Conservation (phyloP, 1,284 basidiomycete species). For the Leucoagaricus sp. region DNA sequence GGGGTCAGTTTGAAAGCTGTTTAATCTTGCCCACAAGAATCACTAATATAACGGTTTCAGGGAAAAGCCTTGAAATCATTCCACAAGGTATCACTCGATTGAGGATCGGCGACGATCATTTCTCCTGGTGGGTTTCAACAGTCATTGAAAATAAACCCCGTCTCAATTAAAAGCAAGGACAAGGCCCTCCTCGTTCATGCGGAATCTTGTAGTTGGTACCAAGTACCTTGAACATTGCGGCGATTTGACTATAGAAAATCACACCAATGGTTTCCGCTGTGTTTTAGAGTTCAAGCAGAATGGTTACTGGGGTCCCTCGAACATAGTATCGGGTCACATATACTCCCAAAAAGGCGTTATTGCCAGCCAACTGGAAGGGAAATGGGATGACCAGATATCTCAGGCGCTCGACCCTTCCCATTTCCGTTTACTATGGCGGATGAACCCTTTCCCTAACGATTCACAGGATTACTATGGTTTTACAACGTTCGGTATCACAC, state of each 20-base stretch:
- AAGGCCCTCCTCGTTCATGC: constrained; percentile 85
- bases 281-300: constrained; percentile 83
- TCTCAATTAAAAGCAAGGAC: constrained; percentile 48
- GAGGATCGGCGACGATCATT: constrained; percentile 64
- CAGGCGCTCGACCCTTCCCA: constrained; percentile 67
- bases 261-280: constrained; percentile 54
- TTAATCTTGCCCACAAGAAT: no score
- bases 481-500: constrained; percentile 75
- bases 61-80: constrained; percentile 83
- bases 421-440: constrained; percentile 77
- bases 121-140: constrained; percentile 54
- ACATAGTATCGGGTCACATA: constrained; percentile 70
- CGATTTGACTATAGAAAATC: constrained; percentile 73
- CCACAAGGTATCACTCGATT: constrained; percentile 71
- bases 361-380: constrained; percentile 70
- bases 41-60: no score
- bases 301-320: constrained; percentile 80
- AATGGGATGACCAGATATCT: constrained; percentile 80
- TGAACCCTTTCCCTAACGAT: constrained; percentile 73
- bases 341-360: constrained; percentile 54
- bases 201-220: constrained; percentile 87
- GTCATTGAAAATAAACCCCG: constrained; percentile 6
- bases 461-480: constrained; percentile 80
- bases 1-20: no score
- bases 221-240: constrained; percentile 88